Evolutionary conservation across 2,329 filamentous ascomycete species (phyloP).

Genomic region (Fusarium sp.): DNA sequence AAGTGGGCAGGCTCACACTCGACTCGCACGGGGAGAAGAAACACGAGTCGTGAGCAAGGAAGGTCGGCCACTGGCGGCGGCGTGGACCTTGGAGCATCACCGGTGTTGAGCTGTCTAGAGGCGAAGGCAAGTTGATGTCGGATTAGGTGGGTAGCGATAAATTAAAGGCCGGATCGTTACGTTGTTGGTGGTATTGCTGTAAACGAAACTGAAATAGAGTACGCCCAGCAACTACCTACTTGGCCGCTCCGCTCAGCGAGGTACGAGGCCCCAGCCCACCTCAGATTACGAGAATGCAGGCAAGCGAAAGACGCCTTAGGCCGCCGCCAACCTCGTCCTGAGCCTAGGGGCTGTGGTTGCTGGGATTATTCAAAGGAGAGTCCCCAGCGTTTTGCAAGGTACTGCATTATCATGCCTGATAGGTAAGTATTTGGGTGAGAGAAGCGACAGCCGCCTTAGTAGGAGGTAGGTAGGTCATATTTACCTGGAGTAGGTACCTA

Average conservation of each 20-base stretch:
- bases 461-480: neutral
- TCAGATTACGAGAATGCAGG: constrained; percentile 40
- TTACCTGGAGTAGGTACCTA: constrained; percentile 3
- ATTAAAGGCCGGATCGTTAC: constrained; percentile 22
- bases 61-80: constrained; percentile 45
- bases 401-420: constrained; percentile 10
- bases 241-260: constrained; percentile 4
- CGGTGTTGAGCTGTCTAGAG: constrained; percentile 38
- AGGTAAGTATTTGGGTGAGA: constrained; percentile 21
- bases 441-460: constrained; percentile 5
- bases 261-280: constrained; percentile 34
- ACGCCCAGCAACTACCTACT: neutral
- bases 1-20: constrained; percentile 40
- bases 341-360: constrained; percentile 27
- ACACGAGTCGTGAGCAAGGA: constrained; percentile 45
- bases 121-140: constrained; percentile 19
- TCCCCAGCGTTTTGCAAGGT: constrained; percentile 22
- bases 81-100: constrained; percentile 49
- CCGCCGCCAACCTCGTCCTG: constrained; percentile 36
- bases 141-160: constrained; percentile 39
- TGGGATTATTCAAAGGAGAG: constrained; percentile 39
- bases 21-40: constrained; percentile 40
- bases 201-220: neutral
- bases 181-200: neutral
- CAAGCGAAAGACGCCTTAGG: constrained; percentile 38